Evolutionary conservation across 2,329 filamentous ascomycete species (phyloP), one percentile per base, ranked within the genome.

Genomic region (Penicillium sp.): DNA sequence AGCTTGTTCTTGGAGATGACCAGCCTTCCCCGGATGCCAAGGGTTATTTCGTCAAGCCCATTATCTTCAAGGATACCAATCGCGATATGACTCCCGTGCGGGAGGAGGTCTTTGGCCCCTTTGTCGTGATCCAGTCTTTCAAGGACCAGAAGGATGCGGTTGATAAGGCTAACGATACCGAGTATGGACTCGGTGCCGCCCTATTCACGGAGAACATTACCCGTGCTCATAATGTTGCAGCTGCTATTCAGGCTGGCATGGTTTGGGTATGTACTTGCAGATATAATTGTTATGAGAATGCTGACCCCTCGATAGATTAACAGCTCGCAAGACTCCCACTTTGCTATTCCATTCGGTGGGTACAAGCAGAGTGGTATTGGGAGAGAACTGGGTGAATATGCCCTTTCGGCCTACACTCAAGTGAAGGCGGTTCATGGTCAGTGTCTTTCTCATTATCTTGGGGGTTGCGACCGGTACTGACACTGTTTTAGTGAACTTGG

Each of bases 311-410:
- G 44, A 64, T 57, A 34, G 65, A 73, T 51, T 57, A 63, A 48
- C 55, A 64, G 13, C 21, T 42, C 38, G n/a, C 52, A 54, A 18
- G 52, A 54, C 6, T 50, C 38, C 15, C 45, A 50, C 10, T 41
- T 50, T 13, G 62, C 69, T 3, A 52, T 52, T 18, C 68, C 71
- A 0, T 72, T 70, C 54, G 71, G 71, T 21, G 72, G 72, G n/a
- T 78, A 80, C 15, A 83, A 83, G 69, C 76, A 80, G 66, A 76
- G 71, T 58, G 80, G 80, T 1, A 80, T 81, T 63, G 80, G 80
- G 23, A 64, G 79, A 37, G 80, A 82, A 66, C 62, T 82, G 34
- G 79, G 80, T 6, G 78, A 81, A 65, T 77, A 79, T 40, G 79
- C 78, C 1, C 62, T 82, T 52, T 76, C 79, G 38, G 76, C 76